phyloP scores from a whole-genome alignment of 306 rosid genomes.

The Leucaena leucocephala region DNA sequence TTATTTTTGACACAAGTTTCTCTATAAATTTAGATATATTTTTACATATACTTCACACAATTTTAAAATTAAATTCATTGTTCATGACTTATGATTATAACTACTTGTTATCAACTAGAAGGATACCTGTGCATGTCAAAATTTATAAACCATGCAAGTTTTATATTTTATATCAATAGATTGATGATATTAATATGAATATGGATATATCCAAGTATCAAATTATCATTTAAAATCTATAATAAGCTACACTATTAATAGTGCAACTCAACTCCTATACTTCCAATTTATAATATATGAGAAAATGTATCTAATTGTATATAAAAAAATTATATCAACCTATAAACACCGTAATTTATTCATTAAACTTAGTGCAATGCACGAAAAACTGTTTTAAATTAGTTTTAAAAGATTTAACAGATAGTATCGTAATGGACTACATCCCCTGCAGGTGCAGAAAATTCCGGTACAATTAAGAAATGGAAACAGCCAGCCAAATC shows the following conservation, averaged over 20 bases:
- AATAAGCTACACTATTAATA: neutral
- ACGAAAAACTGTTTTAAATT: no score
- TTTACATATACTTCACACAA: neutral
- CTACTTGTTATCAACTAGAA: no score
- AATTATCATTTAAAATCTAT: no score
- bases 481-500: neutral
- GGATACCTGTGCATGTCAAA: no score
- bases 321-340: neutral
- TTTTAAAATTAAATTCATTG: no score
- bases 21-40: no score
- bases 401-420: neutral
- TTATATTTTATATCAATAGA: no score
- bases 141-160: no score
- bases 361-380: neutral
- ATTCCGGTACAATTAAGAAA: constrained; percentile 28
- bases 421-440: constrained; percentile 1
- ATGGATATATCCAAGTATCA: neutral
- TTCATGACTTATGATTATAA: neutral
- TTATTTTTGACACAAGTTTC: no score
- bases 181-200: neutral
- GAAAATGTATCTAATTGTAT: neutral
- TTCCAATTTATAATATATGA: no score
- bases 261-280: no score
- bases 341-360: neutral
- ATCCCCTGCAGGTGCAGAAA: constrained; percentile 30